Evolutionary conservation across 495 filamentous ascomycete species (phyloP).

Genomic region (Aspergillus baeticus): DNA sequence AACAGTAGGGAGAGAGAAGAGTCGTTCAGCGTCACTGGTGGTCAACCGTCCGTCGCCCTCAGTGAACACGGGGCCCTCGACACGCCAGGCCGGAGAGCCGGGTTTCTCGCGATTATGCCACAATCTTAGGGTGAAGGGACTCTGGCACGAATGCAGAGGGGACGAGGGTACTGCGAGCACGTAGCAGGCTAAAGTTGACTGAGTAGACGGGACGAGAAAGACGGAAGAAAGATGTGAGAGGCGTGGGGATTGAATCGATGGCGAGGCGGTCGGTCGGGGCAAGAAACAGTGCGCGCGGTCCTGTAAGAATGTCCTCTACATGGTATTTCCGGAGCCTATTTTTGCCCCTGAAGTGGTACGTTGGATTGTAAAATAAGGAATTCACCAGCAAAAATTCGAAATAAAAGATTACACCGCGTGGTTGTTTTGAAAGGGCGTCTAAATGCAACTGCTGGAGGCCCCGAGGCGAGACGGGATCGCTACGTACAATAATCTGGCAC

Average conservation of each 20-base stretch:
- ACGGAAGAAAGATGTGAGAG: slow-evolving; percentile 11
- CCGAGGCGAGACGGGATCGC: background rate
- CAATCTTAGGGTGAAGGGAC: background rate
- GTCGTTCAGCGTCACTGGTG: slow-evolving; percentile 13
- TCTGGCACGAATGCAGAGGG: background rate
- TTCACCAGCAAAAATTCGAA: background rate
- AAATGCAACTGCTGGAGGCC: background rate
- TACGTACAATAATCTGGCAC: background rate
- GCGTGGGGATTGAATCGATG: slow-evolving; percentile 20
- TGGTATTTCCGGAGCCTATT: background rate
- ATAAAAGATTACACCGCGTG: background rate
- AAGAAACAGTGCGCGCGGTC: slow-evolving; percentile 10
- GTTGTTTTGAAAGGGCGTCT: background rate
- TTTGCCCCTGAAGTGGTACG: slow-evolving; percentile 3
- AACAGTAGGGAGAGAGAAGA: slow-evolving; percentile 2
- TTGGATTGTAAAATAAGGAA: background rate
- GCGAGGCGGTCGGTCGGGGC: slow-evolving; percentile 28
- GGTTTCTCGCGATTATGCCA: slow-evolving; percentile 19
- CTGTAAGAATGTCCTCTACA: slow-evolving; percentile 1
- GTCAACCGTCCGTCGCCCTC: slow-evolving; percentile 17
- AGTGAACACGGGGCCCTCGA: slow-evolving; percentile 18
- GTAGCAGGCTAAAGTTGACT: background rate
- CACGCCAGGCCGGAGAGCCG: slow-evolving; percentile 21
- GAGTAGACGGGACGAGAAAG: slow-evolving; percentile 11
- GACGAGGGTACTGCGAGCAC: background rate